These are phyloP conservation scores for Tuber microsphaerosporum DNA, from an alignment of 495 filamentous ascomycete species.

Conservation along the genomic window DNA sequence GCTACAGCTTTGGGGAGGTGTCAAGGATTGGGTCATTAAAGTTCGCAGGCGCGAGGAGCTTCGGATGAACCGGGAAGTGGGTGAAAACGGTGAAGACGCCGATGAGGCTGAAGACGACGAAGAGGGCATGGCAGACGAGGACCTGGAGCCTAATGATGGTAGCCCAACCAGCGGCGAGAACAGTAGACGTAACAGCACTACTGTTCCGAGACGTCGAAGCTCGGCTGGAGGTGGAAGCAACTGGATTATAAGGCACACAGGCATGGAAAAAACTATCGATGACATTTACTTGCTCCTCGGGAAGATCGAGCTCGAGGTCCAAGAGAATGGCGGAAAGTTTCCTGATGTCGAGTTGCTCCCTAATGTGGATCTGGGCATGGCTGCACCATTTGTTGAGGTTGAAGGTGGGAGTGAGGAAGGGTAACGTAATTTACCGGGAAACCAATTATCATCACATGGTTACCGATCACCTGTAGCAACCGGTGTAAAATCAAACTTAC, in stretches of 20 bases:
- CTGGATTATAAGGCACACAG: conserved; percentile 39
- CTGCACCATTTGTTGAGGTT: conserved; percentile 21
- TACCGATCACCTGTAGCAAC: no score
- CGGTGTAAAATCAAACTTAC: no score
- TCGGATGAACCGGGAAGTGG: conserved; percentile 38
- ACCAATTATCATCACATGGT: no score
- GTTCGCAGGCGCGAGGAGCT: conserved; percentile 53
- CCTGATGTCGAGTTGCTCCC: conserved; percentile 41
- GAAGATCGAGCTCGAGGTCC: conserved; percentile 37
- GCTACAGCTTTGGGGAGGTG: conserved; percentile 55
- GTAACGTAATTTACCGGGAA: no score
- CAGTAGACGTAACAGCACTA: conserved; percentile 31
- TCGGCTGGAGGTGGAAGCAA: conserved; percentile 35
- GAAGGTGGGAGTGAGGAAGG: conserved; percentile 22
- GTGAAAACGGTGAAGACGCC: conserved; percentile 30
- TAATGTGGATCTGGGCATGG: conserved; percentile 37
- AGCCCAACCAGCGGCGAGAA: conserved; percentile 33
- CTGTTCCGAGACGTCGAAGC: conserved; percentile 25
- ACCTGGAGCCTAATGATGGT: conserved; percentile 31
- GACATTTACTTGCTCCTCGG: conserved; percentile 40
- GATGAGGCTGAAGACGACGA: conserved; percentile 33
- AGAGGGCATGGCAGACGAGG: conserved; percentile 25
- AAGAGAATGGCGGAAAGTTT: conserved; percentile 41
- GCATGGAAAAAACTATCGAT: conserved; percentile 37
- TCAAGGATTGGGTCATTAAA: conserved; percentile 46